These are phyloP conservation scores for Coprinopsis marcescibilis DNA, from an alignment of 768 basidiomycete genomes.

Conservation along the genomic window DNA sequence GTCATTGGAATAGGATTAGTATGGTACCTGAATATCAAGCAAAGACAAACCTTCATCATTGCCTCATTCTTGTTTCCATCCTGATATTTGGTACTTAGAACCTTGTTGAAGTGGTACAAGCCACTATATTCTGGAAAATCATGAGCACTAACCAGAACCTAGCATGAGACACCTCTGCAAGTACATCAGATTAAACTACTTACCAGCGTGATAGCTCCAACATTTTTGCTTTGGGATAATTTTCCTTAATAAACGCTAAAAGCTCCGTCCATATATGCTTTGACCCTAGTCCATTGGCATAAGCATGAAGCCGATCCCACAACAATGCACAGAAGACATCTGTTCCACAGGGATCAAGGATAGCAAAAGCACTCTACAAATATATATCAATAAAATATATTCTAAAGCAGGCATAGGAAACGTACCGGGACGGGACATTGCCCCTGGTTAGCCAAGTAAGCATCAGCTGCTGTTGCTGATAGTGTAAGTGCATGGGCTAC, in stretches of 20 bases:
- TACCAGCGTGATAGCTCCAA: background rate
- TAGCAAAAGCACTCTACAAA: conserved; percentile 36
- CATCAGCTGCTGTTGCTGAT: too few relatives aligned
- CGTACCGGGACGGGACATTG: too few relatives aligned
- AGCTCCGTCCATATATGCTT: conserved; percentile 26
- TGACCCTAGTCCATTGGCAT: conserved; percentile 26
- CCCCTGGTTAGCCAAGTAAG: too few relatives aligned
- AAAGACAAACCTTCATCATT: conserved; percentile 24
- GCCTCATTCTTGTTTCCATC: conserved; percentile 28
- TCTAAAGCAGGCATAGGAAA: conserved; percentile 14
- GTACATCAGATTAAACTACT: background rate
- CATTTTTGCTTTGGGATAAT: background rate
- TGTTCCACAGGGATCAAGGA: conserved; percentile 22
- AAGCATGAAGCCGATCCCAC: conserved; percentile 34
- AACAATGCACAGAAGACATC: conserved; percentile 28
- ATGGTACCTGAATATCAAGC: background rate
- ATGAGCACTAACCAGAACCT: background rate
- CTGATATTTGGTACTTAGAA: conserved; percentile 20
- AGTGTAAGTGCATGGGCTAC: too few relatives aligned
- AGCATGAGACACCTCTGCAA: background rate
- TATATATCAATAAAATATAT: conserved; percentile 15
- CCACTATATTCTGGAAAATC: conserved; percentile 24
- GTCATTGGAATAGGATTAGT: background rate
- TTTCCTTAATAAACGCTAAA: background rate
- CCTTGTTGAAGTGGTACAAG: conserved; percentile 24